Base-by-base conservation (phyloP, 2,329 filamentous ascomycete genomes). In the Cytospora chrysosperma region DNA sequence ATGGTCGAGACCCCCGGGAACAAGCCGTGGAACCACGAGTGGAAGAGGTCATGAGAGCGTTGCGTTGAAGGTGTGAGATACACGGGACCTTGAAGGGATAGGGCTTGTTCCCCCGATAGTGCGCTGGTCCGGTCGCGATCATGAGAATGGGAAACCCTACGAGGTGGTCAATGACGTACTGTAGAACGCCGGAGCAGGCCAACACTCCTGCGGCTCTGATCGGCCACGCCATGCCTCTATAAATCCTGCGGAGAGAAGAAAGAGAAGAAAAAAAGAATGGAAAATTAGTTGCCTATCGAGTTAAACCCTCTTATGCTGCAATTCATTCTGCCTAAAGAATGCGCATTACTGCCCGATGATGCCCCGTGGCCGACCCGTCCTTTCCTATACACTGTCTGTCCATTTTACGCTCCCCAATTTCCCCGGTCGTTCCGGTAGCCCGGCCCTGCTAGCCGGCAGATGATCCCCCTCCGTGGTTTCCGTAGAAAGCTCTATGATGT, bases 1-100 rank as follows among this genome's bases (percentile, higher is more conserved):
- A 90, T 97, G 83, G 94, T 91, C 34, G 94, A 98, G 73, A 92
- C 86, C 56, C 94, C 94, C 8, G 81, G 82, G 0, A 83, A 82
- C 72, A 86, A 89, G 69, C 86, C 92, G n/a, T 99, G 94, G 93
- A 95, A 98, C 79, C 88, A 96, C 78, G 89, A 81, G 15, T 99
- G 95, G 95, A 96, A 88, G 80, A 85, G 88, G 77, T 80, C 72
- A 70, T 70, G 3, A 51, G 55, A 15, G 21, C 17, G 32, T 13
- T 34, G 40, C 21, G 40, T 47, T 24, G 40, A 21, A 5, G 10
- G 40, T 8, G 15, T 43, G n/a, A n/a, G n/a, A n/a, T n/a, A n/a
- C n/a, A n/a, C n/a, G 27, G 34, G 43, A 54, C 43, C 8, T 50
- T 5, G n/a, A 9, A 4, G 13, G 28, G 15, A 28, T 47, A 17